Evolutionary conservation across 1,284 basidiomycete species (phyloP), one percentile per base, ranked within the genome.

Genomic region (Tilletia caries): DNA sequence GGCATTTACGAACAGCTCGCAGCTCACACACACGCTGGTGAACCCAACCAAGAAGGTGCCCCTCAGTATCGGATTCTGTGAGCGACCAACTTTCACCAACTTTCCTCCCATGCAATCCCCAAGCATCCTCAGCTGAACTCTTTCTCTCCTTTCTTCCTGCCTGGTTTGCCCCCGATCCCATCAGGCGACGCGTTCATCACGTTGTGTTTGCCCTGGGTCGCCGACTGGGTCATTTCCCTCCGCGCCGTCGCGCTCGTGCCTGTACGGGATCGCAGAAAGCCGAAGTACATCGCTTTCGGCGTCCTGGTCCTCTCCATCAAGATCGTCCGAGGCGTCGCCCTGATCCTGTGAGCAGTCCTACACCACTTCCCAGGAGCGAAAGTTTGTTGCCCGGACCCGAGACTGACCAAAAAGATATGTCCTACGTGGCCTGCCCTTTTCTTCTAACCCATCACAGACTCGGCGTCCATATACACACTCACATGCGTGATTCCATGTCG

Each of bases 221-320:
- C 58, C 15, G 58, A 62, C 58, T 62, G 58, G 58, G 27, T 29
- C 58, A 62, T 62, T 29, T 62, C 34, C 33, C n/a, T 62, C 15
- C 29, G 58, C 8, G 58, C 58, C 32, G 29, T 62, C 29, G 58
- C 58, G 18, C 32, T 62, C 27, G 29, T 62, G 18, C 58, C 58
- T 2, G 18, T 34, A 1, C 58, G 58, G 15, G 58, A 62, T 20
- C 58, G 58, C 58, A 62, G 34, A 15, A 62, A 62, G 32, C 58
- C 58, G 15, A 20, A 33, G 15, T 62, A 29, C 15, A 3, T 34
- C 29, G 58, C 32, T n/a, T 29, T 62, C 15, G 58, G 32, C 3
- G 27, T 3, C 18, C 20, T 62, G 18, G 58, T 62, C 1, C 58
- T 62, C 29, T 6, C 32, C 32, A 20, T 62, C 58, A 62, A 62